phyloP scores from a whole-genome alignment of 2,329 filamentous ascomycete species.

The Boeremia lycopersici region DNA sequence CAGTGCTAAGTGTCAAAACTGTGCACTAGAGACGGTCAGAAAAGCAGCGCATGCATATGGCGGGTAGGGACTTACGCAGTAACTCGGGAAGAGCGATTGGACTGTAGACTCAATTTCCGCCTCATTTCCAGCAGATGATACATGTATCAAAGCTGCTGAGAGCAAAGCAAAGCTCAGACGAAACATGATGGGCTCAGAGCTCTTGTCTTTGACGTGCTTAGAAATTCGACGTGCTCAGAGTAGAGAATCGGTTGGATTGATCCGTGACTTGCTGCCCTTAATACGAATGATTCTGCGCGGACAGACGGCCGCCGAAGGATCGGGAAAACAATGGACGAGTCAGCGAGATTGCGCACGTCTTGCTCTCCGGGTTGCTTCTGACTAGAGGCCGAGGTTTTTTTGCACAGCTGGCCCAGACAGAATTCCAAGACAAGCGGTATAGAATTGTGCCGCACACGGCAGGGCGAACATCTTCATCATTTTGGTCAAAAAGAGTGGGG shows the following conservation, averaged over 20 bases:
- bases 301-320: neutral
- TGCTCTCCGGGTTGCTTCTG: neutral
- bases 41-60: neutral
- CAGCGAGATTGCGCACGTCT: neutral
- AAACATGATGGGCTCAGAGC: constrained; percentile 5
- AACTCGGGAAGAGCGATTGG: constrained; percentile 10
- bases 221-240: neutral
- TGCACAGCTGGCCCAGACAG: neutral
- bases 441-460: neutral
- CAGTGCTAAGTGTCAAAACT: constrained; percentile 5
- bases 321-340: neutral
- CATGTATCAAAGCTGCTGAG: constrained; percentile 1
- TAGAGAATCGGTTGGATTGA: neutral
- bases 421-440: too few species aligned
- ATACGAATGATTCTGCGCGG: neutral
- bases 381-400: neutral
- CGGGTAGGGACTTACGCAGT: constrained; percentile 10
- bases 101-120: constrained; percentile 9
- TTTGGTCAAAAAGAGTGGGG: neutral
- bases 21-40: constrained; percentile 18
- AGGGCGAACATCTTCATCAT: neutral
- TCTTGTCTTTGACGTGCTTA: neutral
- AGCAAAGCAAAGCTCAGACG: constrained; percentile 3
- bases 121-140: constrained; percentile 11
- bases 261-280: neutral